Evolutionary conservation across 805 yeast genomes (phyloP).

Genomic region (Debaryomyces prosopidis): DNA sequence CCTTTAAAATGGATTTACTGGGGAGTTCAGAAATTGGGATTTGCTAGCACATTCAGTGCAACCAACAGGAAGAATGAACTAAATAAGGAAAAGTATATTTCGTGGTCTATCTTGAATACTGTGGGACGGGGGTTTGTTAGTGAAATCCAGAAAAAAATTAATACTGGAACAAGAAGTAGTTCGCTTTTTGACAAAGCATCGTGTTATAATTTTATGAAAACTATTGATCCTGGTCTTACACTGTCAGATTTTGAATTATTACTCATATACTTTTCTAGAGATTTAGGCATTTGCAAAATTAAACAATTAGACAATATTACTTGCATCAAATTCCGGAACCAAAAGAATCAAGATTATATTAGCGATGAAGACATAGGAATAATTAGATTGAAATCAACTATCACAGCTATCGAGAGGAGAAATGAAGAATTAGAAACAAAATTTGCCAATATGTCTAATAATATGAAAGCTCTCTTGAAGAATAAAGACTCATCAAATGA

Average conservation of each 20-base stretch:
- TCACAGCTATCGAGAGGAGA: slow-evolving; percentile 19
- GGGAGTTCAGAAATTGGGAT: slow-evolving; percentile 6
- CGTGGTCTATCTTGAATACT: slow-evolving; percentile 17
- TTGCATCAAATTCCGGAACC: slow-evolving; percentile 21
- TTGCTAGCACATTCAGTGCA: slow-evolving; percentile 13
- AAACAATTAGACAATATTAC: slow-evolving; percentile 11
- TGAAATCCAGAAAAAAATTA: slow-evolving; percentile 6
- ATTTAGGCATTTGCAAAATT: slow-evolving; percentile 12
- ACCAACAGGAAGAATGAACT: slow-evolving; percentile 13
- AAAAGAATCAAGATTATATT: slow-evolving; percentile 6
- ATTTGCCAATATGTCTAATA: slow-evolving; percentile 16
- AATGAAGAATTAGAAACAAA: slow-evolving; percentile 17
- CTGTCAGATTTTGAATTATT: slow-evolving; percentile 27
- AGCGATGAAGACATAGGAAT: slow-evolving; percentile 33
- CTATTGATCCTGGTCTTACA: slow-evolving; percentile 12
- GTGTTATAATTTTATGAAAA: slow-evolving; percentile 9
- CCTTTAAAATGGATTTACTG: slow-evolving; percentile 14
- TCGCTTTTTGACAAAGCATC: slow-evolving; percentile 13
- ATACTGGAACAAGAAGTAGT: slow-evolving; percentile 15
- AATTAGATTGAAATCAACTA: slow-evolving; percentile 23
- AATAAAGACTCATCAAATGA: slow-evolving; percentile 5
- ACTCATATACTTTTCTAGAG: slow-evolving; percentile 27
- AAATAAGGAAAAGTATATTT: slow-evolving; percentile 22
- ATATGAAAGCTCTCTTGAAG: slow-evolving; percentile 13
- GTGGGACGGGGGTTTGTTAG: slow-evolving; percentile 5